phyloP scores from a whole-genome alignment of 306 rosid genomes.

The Cucumis sativus region Cucumber_9930_V3 NC_026655.2:22760001-22760500 shows the following conservation, averaged over 20 bases:
- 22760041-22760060: background rate
- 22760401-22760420: conserved; percentile 55
- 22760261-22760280: conserved; percentile 46
- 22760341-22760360: conserved; percentile 49
- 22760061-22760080: background rate
- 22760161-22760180: background rate
- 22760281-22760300: conserved; percentile 43
- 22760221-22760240: background rate
- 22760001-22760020: background rate
- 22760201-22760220: background rate
- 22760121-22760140: background rate
- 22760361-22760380: conserved; percentile 44
- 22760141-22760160: background rate
- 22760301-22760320: conserved; percentile 49
- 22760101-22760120: conserved; percentile 8
- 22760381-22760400: conserved; percentile 58
- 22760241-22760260: background rate
- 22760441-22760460: background rate
- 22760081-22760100: conserved; percentile 12
- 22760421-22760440: conserved; percentile 89
- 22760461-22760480: background rate
- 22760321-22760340: conserved; percentile 58
- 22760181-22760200: background rate
- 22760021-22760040: too few relatives aligned
- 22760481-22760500: background rate